Evolutionary conservation across 768 basidiomycete genomes (phyloP).

Genomic region (Megacollybia marginata): DNA sequence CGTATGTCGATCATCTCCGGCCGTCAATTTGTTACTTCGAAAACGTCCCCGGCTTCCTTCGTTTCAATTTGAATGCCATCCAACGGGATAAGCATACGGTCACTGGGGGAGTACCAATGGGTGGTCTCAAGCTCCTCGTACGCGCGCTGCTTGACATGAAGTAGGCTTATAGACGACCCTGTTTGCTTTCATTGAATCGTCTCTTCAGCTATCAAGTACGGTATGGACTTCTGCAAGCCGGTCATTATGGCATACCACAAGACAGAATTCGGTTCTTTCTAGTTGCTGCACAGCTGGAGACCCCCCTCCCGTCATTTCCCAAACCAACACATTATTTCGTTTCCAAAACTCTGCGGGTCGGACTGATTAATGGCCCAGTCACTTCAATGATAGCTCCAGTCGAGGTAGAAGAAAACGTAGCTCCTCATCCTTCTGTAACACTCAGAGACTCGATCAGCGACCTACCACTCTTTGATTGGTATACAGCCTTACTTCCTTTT

Average conservation of each 20-base stretch:
- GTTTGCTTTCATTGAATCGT: background rate
- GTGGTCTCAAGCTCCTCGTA: constrained; percentile 63
- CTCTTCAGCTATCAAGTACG: constrained; percentile 44
- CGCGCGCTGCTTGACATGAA: constrained; percentile 58
- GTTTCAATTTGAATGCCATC: constrained; percentile 30
- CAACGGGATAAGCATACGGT: constrained; percentile 37
- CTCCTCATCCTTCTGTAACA: constrained; percentile 49
- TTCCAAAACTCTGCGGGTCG: constrained; percentile 41
- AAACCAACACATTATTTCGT: constrained; percentile 51
- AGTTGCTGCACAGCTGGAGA: constrained; percentile 35
- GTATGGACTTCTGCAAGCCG: constrained; percentile 44
- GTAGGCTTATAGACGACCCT: constrained; percentile 26
- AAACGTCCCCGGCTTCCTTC: constrained; percentile 47
- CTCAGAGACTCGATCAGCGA: constrained; percentile 72
- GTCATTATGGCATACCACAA: constrained; percentile 52
- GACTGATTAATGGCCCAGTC: constrained; percentile 30
- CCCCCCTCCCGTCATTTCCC: constrained; percentile 42
- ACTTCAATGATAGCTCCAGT: constrained; percentile 33
- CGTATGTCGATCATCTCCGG: constrained; percentile 39
- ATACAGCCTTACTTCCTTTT: constrained; percentile 6
- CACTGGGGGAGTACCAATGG: constrained; percentile 61
- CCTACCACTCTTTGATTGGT: constrained; percentile 72
- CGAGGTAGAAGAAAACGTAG: constrained; percentile 37
- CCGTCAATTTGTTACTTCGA: constrained; percentile 41
- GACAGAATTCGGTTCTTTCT: constrained; percentile 46